These are phyloP conservation scores for Xylaria sp. DNA, from an alignment of 2,329 filamentous ascomycete species.

Conservation along the genomic window DNA sequence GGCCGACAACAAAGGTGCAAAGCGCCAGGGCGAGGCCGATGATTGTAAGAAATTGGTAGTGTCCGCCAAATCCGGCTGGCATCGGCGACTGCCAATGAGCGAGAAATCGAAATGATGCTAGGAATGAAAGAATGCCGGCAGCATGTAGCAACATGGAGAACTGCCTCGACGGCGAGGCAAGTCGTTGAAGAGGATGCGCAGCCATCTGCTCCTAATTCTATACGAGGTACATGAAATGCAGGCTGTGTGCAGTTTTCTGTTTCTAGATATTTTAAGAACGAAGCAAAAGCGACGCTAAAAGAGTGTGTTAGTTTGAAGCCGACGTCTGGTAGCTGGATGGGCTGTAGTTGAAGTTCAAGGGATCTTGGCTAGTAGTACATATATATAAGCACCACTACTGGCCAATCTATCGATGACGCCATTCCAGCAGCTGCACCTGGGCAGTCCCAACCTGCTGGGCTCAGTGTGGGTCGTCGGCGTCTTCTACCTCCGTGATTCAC, in stretches of 20 bases:
- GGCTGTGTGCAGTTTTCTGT: neutral
- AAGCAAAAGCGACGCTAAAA: neutral
- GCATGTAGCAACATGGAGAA: constrained; percentile 68
- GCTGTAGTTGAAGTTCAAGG: neutral
- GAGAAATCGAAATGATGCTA: constrained; percentile 59
- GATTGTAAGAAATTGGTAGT: constrained; percentile 77
- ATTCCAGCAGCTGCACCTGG: neutral
- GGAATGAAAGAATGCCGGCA: constrained; percentile 58
- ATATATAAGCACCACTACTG: too few relatives aligned
- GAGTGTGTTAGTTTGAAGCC: neutral
- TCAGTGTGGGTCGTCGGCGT: constrained; percentile 12
- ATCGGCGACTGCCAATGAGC: constrained; percentile 56
- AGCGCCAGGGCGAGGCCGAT: constrained; percentile 68
- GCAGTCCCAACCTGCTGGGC: neutral
- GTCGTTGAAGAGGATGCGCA: constrained; percentile 67
- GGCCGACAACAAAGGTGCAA: constrained; percentile 64
- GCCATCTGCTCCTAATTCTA: constrained; percentile 39
- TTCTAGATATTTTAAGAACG: too few relatives aligned
- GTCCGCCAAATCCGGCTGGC: constrained; percentile 66
- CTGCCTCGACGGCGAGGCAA: constrained; percentile 68
- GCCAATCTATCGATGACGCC: constrained; percentile 9
- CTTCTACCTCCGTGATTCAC: constrained; percentile 16
- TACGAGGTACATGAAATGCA: constrained; percentile 48
- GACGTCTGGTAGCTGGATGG: neutral
- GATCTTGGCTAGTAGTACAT: neutral